A percentile compares a stretch with the other conserved stretches of the same genome.
phyloP scores from a whole-genome alignment of 768 basidiomycete genomes.

The Serpula lacrymans region DNA sequence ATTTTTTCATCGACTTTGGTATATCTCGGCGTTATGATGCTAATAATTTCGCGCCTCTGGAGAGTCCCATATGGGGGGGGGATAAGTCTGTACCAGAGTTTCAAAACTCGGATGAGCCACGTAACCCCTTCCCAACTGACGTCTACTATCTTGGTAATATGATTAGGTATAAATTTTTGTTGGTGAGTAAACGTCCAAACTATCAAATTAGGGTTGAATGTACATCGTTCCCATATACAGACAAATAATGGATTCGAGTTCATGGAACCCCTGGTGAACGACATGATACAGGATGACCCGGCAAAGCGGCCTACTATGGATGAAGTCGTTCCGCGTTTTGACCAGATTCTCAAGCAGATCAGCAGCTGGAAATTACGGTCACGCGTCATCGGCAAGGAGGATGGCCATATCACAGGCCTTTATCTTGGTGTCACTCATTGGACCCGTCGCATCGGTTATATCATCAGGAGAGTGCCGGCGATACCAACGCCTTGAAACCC shows the following conservation, averaged over 20 bases:
- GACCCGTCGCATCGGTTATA: no score
- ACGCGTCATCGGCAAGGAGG: slow-evolving; percentile 16
- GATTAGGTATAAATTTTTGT: slow-evolving; percentile 28
- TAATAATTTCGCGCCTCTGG: slow-evolving; percentile 18
- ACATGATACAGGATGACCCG: slow-evolving; percentile 22
- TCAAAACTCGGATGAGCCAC: slow-evolving; percentile 15
- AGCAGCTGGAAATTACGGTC: slow-evolving; percentile 21
- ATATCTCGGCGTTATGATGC: slow-evolving; percentile 29
- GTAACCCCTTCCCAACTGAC: slow-evolving; percentile 41
- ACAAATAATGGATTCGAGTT: slow-evolving; percentile 16
- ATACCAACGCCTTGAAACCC: no score
- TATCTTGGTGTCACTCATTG: slow-evolving; percentile 17
- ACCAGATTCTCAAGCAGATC: slow-evolving; percentile 4
- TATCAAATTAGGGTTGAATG: no score
- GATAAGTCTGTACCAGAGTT: slow-evolving; percentile 43
- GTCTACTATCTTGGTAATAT: slow-evolving; percentile 42
- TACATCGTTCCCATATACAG: slow-evolving; percentile 1
- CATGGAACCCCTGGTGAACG: slow-evolving; percentile 13
- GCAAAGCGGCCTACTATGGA: slow-evolving; percentile 18
- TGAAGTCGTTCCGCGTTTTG: slow-evolving; percentile 18
- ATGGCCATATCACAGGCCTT: slow-evolving; percentile 11
- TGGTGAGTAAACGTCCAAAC: slow-evolving; percentile 19
- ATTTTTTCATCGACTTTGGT: slow-evolving; percentile 36
- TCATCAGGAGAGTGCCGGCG: no score
- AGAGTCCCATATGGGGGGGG: slow-evolving; percentile 32